Evolutionary conservation across 768 basidiomycete species (phyloP).

Genomic region (Russula emetica): DNA sequence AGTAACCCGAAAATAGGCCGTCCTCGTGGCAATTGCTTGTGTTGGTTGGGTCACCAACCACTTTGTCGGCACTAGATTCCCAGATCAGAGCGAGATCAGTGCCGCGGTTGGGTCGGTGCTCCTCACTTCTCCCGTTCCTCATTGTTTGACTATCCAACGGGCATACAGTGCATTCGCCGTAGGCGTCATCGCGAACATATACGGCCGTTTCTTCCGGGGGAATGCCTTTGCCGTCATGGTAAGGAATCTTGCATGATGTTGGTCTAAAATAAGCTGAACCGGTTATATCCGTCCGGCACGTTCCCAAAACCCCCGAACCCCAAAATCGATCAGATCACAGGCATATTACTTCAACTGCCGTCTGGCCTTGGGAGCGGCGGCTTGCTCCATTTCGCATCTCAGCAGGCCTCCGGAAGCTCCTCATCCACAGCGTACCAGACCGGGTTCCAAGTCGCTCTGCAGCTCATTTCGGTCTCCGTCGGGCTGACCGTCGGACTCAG

Average conservation of each 20-base stretch:
- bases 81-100: constrained; percentile 67
- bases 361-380: constrained; percentile 79
- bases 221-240: constrained; percentile 83
- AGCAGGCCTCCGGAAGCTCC: constrained; percentile 49
- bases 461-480: constrained; percentile 72
- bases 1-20: constrained; percentile 31
- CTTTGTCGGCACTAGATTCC: constrained; percentile 57
- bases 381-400: constrained; percentile 63
- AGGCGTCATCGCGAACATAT: constrained; percentile 73
- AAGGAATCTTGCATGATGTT: constrained; percentile 19
- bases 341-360: constrained; percentile 81
- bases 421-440: constrained; percentile 53
- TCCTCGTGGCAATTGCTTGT: constrained; percentile 59
- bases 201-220: constrained; percentile 66
- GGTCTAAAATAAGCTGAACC: neutral
- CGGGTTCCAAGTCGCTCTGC: constrained; percentile 71
- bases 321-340: constrained; percentile 49
- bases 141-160: neutral
- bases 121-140: neutral
- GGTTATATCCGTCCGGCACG: no score
- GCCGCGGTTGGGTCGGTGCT: constrained; percentile 61
- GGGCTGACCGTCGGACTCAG: constrained; percentile 78
- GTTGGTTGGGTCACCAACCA: constrained; percentile 79
- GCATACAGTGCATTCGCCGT: constrained; percentile 65
- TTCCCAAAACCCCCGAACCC: neutral